Base-by-base conservation (phyloP, 148 eudicot species). In the Chenopodium album region DNA sequence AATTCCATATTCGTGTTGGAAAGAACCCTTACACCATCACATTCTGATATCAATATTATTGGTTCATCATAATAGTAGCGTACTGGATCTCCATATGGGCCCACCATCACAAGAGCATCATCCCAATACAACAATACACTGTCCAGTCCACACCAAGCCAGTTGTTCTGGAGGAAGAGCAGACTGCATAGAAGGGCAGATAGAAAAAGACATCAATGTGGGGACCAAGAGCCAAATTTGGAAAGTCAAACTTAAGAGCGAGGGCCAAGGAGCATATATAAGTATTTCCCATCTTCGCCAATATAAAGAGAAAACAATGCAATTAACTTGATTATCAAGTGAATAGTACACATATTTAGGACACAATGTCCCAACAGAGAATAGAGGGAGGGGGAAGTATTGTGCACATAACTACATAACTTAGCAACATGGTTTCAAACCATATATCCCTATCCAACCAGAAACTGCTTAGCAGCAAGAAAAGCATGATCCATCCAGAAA, bases 91-190 rank as follows among this genome's bases (percentile, higher is more conserved):
- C 93, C 99, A 91, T 79, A 92, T 71, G 98, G 98, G 73, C 99
- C 98, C 64, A 96, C 98, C 99, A 96, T 96, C 85, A 96, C 76
- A 83, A 96, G 92, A 90, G 88, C 89, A 81, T 96, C 99, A 85
- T 96, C 98, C 98, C 99, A 92, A 78, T 94, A 91, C 29, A 96
- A 91, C 80, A 96, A 82, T 63, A 96, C 98, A 78, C 95, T 96
- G 86, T 96, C 99, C 90, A 91, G 85, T 81, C 98, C 99, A 85
- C 99, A 96, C 99, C 99, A 96, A 86, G 94, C 94, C 79, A 96
- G 85, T 76, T 96, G 99, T 76, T 91, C 95, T 17, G 99, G 99
- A 81, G 99, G 98, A 75, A 96, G 94, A 76, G 97, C 93, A 65
- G 99, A 90, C 99, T 96, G 90, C 76, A 75, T 68, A 75, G 23